Evolutionary conservation across 2,329 filamentous ascomycete genomes (phyloP), one percentile per base, ranked within the genome.

Genomic region (Pseudocercospora cruenta): DNA sequence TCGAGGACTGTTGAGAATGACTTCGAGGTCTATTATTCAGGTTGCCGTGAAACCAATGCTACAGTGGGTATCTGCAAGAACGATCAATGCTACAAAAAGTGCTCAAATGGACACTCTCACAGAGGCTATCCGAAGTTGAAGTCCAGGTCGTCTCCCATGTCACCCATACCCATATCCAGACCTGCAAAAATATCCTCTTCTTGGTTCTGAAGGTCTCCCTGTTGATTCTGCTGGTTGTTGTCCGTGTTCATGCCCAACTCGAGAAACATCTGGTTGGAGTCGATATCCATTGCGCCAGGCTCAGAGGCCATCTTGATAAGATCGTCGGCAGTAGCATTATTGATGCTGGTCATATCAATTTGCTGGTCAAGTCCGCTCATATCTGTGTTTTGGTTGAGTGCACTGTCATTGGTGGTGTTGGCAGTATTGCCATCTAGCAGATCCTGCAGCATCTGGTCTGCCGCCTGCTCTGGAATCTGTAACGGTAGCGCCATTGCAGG

Each of bases 101-200:
- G 31, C 7, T 26, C 10, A 3, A 22, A 14, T 8, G 16, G 4
- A 22, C 21, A 24, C 14, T 21, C 47, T 14, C 47, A 53, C 39
- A 19, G 2, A 43, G 39, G 3, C 47, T 64, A 69, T 7, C 63
- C 72, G 66, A 78, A 78, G 49, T 72, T 72, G 62, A 78, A 78
- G 55, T 77, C 75, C 51, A 76, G 71, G 2, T 57, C 67, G 58
- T 72, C 74, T n/a, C 71, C 71, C 72, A 75, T 61, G 26, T 72
- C 72, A 12, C 68, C 70, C 67, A 74, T 66, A 33, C 73, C 71
- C 70, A 82, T 80, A 61, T 82, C 78, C 67, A 84, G 69, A 0
- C 78, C 82, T 68, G 80, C 82, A 67, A 79, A 80, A 47, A 80
- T 79, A 63, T 80, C 78, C 31, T 80, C 55, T 22, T 80, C 78